Evolutionary conservation across 305 asterid genomes (phyloP).

Genomic region (Coffea humblotiana): DNA sequence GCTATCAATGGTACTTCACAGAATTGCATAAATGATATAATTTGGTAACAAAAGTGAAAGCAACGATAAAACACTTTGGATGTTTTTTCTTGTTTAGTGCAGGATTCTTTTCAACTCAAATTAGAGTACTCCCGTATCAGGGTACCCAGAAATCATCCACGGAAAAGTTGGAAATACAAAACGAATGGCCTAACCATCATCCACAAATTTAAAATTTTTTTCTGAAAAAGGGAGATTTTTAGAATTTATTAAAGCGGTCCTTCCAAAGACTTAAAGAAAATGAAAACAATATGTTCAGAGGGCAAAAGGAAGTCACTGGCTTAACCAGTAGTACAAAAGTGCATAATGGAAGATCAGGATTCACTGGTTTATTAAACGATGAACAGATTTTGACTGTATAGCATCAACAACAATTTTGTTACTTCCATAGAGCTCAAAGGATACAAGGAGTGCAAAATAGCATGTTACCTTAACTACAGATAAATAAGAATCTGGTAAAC

Average conservation of each 20-base stretch:
- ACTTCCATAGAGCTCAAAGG: slow-evolving; percentile 3
- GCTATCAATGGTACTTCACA: neutral
- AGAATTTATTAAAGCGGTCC: neutral
- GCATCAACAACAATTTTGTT: neutral
- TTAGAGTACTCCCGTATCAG: neutral
- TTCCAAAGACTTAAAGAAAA: neutral
- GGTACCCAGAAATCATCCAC: neutral
- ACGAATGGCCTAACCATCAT: neutral
- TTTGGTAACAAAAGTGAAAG: neutral
- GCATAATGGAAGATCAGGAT: neutral
- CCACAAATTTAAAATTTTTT: neutral
- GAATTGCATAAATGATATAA: neutral
- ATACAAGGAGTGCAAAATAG: slow-evolving; percentile 2
- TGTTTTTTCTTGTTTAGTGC: neutral
- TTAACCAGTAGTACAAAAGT: neutral
- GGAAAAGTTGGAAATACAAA: neutral
- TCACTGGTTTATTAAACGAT: neutral
- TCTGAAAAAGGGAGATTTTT: neutral
- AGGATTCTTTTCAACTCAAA: neutral
- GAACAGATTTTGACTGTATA: neutral
- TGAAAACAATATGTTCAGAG: no score
- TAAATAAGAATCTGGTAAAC: slow-evolving; percentile 85
- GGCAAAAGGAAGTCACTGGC: neutral
- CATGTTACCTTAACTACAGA: slow-evolving; percentile 84
- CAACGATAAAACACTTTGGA: neutral